phyloP scores from a whole-genome alignment of 345 rosid genomes.

The Schrenkiella parvula region DNA sequence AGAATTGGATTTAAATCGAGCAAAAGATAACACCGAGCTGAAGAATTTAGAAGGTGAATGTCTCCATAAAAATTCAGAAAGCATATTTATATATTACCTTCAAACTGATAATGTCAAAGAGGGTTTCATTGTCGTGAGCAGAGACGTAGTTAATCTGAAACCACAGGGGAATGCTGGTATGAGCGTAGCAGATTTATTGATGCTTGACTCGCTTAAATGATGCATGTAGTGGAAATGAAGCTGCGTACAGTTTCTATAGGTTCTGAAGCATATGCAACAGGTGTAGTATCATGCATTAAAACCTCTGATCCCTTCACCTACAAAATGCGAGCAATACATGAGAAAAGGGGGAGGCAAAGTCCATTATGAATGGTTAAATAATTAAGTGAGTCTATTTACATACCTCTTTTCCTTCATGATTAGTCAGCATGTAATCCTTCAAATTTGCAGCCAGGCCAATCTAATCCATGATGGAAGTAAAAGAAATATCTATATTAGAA shows the following conservation, averaged over 20 bases:
- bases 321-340: constrained; percentile 16
- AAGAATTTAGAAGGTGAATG: neutral
- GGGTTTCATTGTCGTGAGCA: constrained; percentile 98
- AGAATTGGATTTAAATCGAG: neutral
- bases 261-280: constrained; percentile 69
- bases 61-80: neutral
- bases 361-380: neutral
- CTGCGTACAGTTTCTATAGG: constrained; percentile 72
- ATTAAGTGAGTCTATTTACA: neutral
- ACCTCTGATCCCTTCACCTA: constrained; percentile 84
- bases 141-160: constrained; percentile 85
- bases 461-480: constrained; percentile 36
- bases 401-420: constrained; percentile 74
- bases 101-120: constrained; percentile 77
- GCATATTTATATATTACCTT: constrained; percentile 48
- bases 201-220: constrained; percentile 4
- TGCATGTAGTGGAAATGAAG: constrained; percentile 1
- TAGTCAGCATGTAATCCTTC: constrained; percentile 61
- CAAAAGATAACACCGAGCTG: neutral
- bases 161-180: constrained; percentile 3
- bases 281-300: constrained; percentile 58
- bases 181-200: neutral
- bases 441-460: constrained; percentile 89
- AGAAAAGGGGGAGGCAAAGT: neutral
- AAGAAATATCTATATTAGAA: neutral